Percentiles rank a stretch among this genome's conserved stretches.
These are phyloP conservation scores for Fusarium pseudocircinatum DNA, from an alignment of 2,329 filamentous ascomycete species.

Conservation along the genomic window DNA sequence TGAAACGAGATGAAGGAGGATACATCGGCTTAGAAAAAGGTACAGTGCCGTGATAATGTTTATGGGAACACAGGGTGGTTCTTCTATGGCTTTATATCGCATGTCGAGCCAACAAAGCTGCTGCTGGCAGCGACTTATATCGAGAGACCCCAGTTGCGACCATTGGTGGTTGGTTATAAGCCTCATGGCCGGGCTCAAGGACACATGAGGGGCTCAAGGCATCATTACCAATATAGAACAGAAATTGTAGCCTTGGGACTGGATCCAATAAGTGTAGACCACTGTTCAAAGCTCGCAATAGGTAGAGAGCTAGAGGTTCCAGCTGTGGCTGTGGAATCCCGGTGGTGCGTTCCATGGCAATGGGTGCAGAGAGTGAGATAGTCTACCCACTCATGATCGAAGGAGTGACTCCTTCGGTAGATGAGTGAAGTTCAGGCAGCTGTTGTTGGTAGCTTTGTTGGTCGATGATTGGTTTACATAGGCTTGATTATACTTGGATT, in stretches of 20 bases:
- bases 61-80: not conserved
- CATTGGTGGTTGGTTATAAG: constrained; percentile 32
- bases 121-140: constrained; percentile 1
- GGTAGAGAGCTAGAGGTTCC: constrained; percentile 5
- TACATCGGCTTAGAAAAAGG: constrained; percentile 37
- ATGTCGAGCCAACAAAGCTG: not conserved
- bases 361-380: not conserved
- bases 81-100: constrained; percentile 34
- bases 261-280: not conserved
- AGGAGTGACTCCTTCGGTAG: constrained; percentile 18
- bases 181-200: constrained; percentile 25
- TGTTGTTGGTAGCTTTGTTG: not conserved
- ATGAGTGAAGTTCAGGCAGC: constrained; percentile 11
- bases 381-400: constrained; percentile 1
- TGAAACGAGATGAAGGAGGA: constrained; percentile 39
- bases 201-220: constrained; percentile 31
- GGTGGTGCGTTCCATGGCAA: constrained; percentile 2
- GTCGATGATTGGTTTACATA: not conserved
- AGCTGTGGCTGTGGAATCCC: constrained; percentile 33
- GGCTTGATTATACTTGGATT: not conserved
- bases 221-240: constrained; percentile 9
- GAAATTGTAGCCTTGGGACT: not conserved
- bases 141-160: constrained; percentile 30
- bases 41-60: not conserved
- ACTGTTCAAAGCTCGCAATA: not conserved